phyloP scores from a whole-genome alignment of 768 basidiomycete species.

The Lentinula sp. region DNA sequence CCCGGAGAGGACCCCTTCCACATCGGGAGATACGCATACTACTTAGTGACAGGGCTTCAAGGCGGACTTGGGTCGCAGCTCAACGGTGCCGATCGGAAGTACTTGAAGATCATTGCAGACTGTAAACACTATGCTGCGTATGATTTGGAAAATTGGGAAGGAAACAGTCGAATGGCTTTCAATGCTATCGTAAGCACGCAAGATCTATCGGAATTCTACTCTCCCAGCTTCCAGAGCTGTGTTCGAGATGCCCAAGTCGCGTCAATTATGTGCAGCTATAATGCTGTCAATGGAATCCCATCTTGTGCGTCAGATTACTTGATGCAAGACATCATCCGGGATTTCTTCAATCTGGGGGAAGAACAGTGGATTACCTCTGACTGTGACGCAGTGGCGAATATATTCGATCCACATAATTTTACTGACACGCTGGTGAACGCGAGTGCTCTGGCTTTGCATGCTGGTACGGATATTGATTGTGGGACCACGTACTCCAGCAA shows the following conservation, averaged over 20 bases:
- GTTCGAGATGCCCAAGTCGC: slow-evolving; percentile 57
- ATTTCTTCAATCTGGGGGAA: slow-evolving; percentile 44
- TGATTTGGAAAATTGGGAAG: slow-evolving; percentile 52
- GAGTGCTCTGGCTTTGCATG: slow-evolving; percentile 42
- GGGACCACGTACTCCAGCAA: slow-evolving; percentile 39
- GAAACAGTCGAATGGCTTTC: slow-evolving; percentile 41
- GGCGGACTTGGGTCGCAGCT: slow-evolving; percentile 32
- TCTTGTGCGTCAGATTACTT: slow-evolving; percentile 49
- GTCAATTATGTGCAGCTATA: slow-evolving; percentile 61
- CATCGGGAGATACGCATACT: slow-evolving; percentile 45
- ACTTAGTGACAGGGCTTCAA: slow-evolving; percentile 48
- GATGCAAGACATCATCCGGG: slow-evolving; percentile 44
- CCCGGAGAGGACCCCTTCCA: slow-evolving; percentile 57
- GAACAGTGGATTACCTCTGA: slow-evolving; percentile 52
- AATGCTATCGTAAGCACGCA: slow-evolving; percentile 48
- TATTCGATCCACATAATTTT: slow-evolving; percentile 45
- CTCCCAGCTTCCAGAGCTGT: slow-evolving; percentile 50
- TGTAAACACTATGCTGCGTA: slow-evolving; percentile 61
- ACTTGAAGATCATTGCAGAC: slow-evolving; percentile 42
- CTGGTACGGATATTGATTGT: slow-evolving; percentile 52
- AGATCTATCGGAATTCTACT: slow-evolving; percentile 45
- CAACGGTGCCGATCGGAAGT: slow-evolving; percentile 37
- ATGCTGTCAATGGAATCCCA: slow-evolving; percentile 54
- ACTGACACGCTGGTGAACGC: slow-evolving; percentile 38
- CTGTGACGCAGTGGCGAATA: slow-evolving; percentile 49